These are phyloP conservation scores for Magnusiomyces sp. DNA, from an alignment of 1,139 yeast genomes.

Conservation along the genomic window DNA sequence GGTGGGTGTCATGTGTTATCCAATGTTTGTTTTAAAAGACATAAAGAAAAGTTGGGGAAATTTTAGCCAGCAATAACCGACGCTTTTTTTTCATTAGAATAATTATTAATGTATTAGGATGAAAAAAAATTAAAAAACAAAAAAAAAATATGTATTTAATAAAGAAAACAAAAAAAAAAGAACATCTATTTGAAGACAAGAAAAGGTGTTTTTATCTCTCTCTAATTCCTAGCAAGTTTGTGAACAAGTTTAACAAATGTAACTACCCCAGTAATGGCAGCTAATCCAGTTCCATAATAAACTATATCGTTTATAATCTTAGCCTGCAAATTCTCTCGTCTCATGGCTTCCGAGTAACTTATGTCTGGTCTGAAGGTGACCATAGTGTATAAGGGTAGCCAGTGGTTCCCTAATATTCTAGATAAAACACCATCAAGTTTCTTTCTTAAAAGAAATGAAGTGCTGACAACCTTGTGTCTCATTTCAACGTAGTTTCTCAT, in stretches of 20 bases:
- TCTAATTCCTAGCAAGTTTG: slow-evolving; percentile 7
- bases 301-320: slow-evolving; percentile 15
- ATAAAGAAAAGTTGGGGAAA: too few relatives aligned
- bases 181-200: background rate
- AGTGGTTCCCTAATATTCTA: slow-evolving; percentile 44
- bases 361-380: slow-evolving; percentile 82
- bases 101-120: too few relatives aligned
- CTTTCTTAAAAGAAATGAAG: slow-evolving; percentile 55
- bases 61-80: background rate
- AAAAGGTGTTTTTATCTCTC: background rate
- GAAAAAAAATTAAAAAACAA: too few relatives aligned
- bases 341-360: slow-evolving; percentile 62
- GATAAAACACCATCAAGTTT: slow-evolving; percentile 60
- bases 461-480: slow-evolving; percentile 74
- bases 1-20: background rate
- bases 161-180: background rate
- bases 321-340: slow-evolving; percentile 44
- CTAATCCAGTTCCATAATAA: slow-evolving; percentile 9
- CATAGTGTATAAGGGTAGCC: slow-evolving; percentile 92
- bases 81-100: too few relatives aligned
- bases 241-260: slow-evolving; percentile 5
- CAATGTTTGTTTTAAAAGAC: background rate
- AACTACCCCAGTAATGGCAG: slow-evolving; percentile 6
- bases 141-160: too few relatives aligned
- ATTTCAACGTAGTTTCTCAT: slow-evolving; percentile 77